A percentile compares a stretch with the other conserved stretches of the same genome.
Evolutionary conservation across 2,329 filamentous ascomycete species (phyloP).

Genomic region (Fusarium continuum): DNA sequence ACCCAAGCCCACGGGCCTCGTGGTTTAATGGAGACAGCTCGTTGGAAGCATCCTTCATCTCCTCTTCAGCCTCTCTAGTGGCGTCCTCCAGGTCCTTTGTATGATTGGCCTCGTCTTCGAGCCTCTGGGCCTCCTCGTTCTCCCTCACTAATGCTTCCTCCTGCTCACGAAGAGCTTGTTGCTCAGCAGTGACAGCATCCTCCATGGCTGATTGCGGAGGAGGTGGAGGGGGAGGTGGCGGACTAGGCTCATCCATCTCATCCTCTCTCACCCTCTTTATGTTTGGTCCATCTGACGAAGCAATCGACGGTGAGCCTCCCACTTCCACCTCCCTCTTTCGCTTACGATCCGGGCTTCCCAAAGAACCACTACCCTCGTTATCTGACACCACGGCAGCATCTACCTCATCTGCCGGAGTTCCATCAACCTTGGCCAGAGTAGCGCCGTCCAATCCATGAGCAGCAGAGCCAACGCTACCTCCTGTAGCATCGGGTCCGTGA

Average conservation of each 20-base stretch:
- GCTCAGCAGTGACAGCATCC: slow-evolving; percentile 53
- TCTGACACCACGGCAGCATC: slow-evolving; percentile 54
- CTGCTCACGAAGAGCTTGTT: slow-evolving; percentile 58
- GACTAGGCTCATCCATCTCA: slow-evolving; percentile 50
- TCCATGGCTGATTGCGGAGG: slow-evolving; percentile 54
- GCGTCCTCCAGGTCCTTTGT: slow-evolving; percentile 43
- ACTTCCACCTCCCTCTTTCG: slow-evolving; percentile 65
- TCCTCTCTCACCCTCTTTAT: slow-evolving; percentile 63
- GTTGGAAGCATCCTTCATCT: slow-evolving; percentile 18
- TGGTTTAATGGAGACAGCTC: slow-evolving; percentile 21
- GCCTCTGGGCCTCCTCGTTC: slow-evolving; percentile 63
- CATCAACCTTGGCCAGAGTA: slow-evolving; percentile 18
- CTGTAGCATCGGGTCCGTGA: slow-evolving; percentile 12
- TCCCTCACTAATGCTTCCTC: slow-evolving; percentile 61
- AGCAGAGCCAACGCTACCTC: slow-evolving; percentile 6
- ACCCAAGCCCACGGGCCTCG: slow-evolving; percentile 9
- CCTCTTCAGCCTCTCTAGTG: slow-evolving; percentile 36
- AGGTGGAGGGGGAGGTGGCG: slow-evolving; percentile 61
- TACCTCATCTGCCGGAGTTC: slow-evolving; percentile 41
- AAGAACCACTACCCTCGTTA: slow-evolving; percentile 55
- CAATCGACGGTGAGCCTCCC: slow-evolving; percentile 54
- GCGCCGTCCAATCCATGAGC: slow-evolving; percentile 36
- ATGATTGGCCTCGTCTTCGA: slow-evolving; percentile 58
- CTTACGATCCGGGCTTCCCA: slow-evolving; percentile 65
- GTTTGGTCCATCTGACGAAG: slow-evolving; percentile 65